Conservation (phyloP, 2,329 filamentous ascomycete genomes). For the Botryotinia convoluta region DNA sequence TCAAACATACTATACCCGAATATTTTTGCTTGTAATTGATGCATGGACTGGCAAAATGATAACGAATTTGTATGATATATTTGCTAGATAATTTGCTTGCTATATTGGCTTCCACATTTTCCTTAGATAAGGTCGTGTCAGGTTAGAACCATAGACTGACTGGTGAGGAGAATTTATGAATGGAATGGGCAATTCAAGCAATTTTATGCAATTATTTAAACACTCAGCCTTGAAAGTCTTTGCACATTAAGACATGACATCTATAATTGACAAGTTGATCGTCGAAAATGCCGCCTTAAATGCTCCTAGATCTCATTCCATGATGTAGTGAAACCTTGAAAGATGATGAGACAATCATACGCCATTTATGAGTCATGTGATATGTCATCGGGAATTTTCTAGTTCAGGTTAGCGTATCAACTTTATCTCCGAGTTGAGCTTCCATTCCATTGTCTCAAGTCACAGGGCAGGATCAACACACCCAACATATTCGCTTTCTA, state of each 20-base stretch:
- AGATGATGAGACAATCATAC: no score
- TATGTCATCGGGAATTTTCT: neutral
- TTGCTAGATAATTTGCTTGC: neutral
- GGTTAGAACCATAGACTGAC: neutral
- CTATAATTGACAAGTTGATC: neutral
- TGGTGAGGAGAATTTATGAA: neutral
- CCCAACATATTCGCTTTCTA: neutral
- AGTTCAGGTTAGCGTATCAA: neutral
- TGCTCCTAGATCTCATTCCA: neutral
- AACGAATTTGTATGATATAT: conserved; percentile 15
- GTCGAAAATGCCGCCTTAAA: neutral
- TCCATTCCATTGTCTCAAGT: neutral
- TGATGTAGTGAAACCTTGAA: neutral
- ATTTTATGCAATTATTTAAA: neutral
- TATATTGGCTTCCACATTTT: neutral
- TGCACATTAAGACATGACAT: neutral
- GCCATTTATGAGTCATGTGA: neutral
- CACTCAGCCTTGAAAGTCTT: neutral
- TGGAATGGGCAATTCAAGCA: neutral
- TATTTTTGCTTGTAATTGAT: neutral
- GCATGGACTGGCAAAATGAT: conserved; percentile 1
- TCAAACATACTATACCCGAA: conserved; percentile 12
- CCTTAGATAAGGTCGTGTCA: neutral
- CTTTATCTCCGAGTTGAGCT: neutral
- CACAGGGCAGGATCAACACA: neutral